Base-by-base conservation (phyloP, 106 monocot genomes). In the Xerophyta viscosa region DNA sequence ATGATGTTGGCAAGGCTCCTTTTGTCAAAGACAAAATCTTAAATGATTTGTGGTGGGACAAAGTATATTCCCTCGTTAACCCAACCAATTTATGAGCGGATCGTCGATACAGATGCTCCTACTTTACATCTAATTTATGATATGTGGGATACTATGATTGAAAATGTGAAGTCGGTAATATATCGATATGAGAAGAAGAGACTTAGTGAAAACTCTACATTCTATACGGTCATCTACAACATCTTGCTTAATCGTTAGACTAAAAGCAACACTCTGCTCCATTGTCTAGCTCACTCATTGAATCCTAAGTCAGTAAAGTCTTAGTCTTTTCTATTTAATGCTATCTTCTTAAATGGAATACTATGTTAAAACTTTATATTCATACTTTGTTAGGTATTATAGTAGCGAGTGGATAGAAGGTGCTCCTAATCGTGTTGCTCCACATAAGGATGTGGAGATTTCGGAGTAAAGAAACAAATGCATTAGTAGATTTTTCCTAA, bases 61-160 rank as follows among this genome's bases (percentile, higher is more conserved):
- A 58, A 6, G 24, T 65, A 53, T 26, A 60, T 72, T 45, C 49
- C 65, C 41, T 41, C 13, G 0, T 61, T 66, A 10, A 73, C 54
- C 4, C 27, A 48, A 13, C 61, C 30, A 5, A 67, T 62, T 1
- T 71, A 73, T 65, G n/a, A n/a, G 8, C n/a, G 31, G 6, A 3
- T 58, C 3, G 29, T 28, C 2, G 66, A 65, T 31, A 66, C 43
- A 0, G 44, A 58, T 31, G 31, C 19, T 2, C 51, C 52, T 8
- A 26, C 7, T 11, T 29, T 72, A 30, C 45, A 66, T 37, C 17
- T 66, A 7, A 33, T 66, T 0, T 58, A 53, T 72, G 43, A 72
- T 13, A 65, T 64, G 54, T 72, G 52, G 49, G 52, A 72, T 37
- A 8, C 25, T 2, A 65, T 72, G 58, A 52, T 60, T 20, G 24